Conservation (phyloP, 2,329 filamentous ascomycete species). For the Fusarium heterosporum region DNA sequence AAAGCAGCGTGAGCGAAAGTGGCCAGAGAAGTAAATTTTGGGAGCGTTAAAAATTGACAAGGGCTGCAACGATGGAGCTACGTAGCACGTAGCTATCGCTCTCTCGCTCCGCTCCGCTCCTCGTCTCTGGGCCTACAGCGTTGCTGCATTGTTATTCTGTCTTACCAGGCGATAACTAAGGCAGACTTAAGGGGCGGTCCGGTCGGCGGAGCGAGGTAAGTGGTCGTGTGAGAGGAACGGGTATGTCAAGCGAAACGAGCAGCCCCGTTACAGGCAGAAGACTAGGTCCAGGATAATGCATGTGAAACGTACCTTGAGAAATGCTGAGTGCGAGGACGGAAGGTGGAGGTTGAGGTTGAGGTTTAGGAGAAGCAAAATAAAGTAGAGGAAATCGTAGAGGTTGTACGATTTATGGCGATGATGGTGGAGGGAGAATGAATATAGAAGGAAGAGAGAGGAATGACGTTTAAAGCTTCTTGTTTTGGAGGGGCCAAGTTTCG, state of each 20-base stretch:
- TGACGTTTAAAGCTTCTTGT: slow-evolving; percentile 39
- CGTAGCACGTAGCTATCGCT: slow-evolving; percentile 32
- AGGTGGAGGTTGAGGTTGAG: not conserved
- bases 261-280: slow-evolving; percentile 29
- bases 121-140: slow-evolving; percentile 29
- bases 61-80: slow-evolving; percentile 26
- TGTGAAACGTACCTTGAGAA: slow-evolving; percentile 37
- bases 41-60: slow-evolving; percentile 29
- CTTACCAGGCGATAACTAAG: slow-evolving; percentile 26
- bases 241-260: slow-evolving; percentile 44
- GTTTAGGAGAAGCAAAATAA: slow-evolving; percentile 4
- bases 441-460: slow-evolving; percentile 10
- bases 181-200: slow-evolving; percentile 42
- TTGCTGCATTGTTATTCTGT: slow-evolving; percentile 18
- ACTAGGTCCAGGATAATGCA: slow-evolving; percentile 28
- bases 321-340: slow-evolving; percentile 5
- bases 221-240: slow-evolving; percentile 42
- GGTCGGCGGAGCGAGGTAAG: slow-evolving; percentile 23
- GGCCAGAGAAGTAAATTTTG: slow-evolving; percentile 45
- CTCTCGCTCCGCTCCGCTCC: slow-evolving; percentile 36
- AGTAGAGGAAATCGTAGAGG: slow-evolving; percentile 2
- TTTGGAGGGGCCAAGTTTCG: slow-evolving; percentile 38
- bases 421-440: slow-evolving; percentile 21
- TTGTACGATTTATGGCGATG: slow-evolving; percentile 24
- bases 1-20: slow-evolving; percentile 45